Base-by-base conservation (phyloP, 352 stramenopile species). In the Pythium grandisporangium region DNA sequence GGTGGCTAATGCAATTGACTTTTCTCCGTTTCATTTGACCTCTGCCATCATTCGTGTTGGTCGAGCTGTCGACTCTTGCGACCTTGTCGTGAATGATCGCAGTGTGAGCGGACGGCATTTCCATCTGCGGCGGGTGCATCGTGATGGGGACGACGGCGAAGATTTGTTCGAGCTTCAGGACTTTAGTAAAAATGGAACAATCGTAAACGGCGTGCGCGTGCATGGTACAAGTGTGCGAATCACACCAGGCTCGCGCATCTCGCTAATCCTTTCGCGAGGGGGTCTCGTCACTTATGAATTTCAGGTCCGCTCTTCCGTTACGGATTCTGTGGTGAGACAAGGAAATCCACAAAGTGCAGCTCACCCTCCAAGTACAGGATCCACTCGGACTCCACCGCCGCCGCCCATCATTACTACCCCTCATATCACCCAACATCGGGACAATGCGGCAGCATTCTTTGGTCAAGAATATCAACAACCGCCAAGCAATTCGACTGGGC, bases 171-270 rank as follows among this genome's bases (percentile, higher is more conserved):
- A 94, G 44, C 59, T 94, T 14, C 78, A 92, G 55, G 81, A 94
- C 23, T 93, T 92, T 39, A 92, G 78, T 48, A 94, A 94, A 49
- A 94, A 94, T 34, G 81, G 81, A 2, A 94, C 78, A 0, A 92
- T 94, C 20, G 81, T 94, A 2, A 90, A 94, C 33, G 81, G 81
- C n/a, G 77, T 92, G 7, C 68, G 81, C 4, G 67, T 94, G 10
- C 81, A 94, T 45, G 79, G 79, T 25, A 84, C 78, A 0, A 89
- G 65, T 34, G 66, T 87, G 24, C 70, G 69, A 3, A 62, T 94
- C 8, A 74, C 63, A 0, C 55, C 78, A 1, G 79, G 81, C 2
- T 82, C 81, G 16, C 67, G 81, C 4, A 90, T 94, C 36, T 92
- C 81, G 0, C 63, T 94, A 2, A 94, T 94, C 20, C 48, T 94